phyloP scores from a whole-genome alignment of 1,284 basidiomycete species.

The Entoloma clypeatum region DNA sequence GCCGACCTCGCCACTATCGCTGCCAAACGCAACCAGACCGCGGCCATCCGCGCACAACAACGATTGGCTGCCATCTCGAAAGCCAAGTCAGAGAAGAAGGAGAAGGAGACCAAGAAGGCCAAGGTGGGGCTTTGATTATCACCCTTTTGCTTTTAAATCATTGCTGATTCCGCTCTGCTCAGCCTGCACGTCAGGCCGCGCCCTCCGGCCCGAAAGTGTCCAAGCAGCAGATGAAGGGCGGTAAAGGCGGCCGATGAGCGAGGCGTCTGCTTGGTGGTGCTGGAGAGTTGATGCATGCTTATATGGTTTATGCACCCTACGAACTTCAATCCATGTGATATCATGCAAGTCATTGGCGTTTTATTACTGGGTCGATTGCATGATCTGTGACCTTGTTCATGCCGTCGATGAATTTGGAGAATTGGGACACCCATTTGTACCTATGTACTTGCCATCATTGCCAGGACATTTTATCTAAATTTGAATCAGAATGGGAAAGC shows the following conservation, averaged over 20 bases:
- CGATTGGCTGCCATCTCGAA: slow-evolving; percentile 85
- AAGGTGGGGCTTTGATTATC: slow-evolving; percentile 59
- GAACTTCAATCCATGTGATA: slow-evolving; percentile 23
- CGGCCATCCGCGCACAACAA: slow-evolving; percentile 79
- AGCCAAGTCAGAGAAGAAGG: slow-evolving; percentile 94
- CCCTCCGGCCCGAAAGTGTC: slow-evolving; percentile 79
- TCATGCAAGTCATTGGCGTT: slow-evolving; percentile 19
- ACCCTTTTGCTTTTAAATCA: slow-evolving; percentile 1
- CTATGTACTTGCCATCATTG: no score
- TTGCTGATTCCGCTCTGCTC: slow-evolving; percentile 4
- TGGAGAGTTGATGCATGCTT: slow-evolving; percentile 19
- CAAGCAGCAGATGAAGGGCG: slow-evolving; percentile 96
- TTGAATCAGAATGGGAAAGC: no score
- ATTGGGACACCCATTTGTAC: no score
- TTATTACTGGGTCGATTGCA: no score
- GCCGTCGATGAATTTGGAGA: no score
- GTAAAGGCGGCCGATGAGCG: slow-evolving; percentile 64
- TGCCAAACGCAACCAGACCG: slow-evolving; percentile 89
- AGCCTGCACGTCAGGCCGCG: slow-evolving; percentile 45
- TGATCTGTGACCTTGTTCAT: no score
- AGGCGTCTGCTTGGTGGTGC: slow-evolving; percentile 8
- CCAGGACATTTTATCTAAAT: no score
- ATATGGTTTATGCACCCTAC: slow-evolving; percentile 22
- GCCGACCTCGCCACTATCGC: slow-evolving; percentile 90
- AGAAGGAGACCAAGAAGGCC: slow-evolving; percentile 91